Conservation (phyloP, 129 eudicot species). For the Flaveria bidentis region DNA sequence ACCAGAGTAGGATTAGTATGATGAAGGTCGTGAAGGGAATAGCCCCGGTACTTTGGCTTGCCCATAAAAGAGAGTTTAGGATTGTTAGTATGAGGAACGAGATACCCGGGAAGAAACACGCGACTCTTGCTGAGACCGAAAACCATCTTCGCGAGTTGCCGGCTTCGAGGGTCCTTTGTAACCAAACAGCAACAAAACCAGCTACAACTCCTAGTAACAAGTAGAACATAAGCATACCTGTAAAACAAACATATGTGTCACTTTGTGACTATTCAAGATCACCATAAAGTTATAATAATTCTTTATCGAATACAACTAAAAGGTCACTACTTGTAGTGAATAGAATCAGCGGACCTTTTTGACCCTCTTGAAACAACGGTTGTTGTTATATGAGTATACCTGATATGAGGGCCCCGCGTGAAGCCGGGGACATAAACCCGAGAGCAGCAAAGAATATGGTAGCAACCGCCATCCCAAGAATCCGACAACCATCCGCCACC, state of each 20-base stretch:
- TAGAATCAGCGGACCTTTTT: too few species aligned
- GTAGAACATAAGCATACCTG: constrained; percentile 44
- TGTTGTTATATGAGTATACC: constrained; percentile 21
- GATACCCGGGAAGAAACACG: constrained; percentile 42
- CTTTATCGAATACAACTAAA: too few species aligned
- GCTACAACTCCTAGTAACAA: constrained; percentile 32
- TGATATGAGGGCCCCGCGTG: constrained; percentile 42
- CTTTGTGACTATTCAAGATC: neutral
- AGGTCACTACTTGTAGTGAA: too few species aligned
- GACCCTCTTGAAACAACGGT: neutral
- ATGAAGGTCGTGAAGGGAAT: constrained; percentile 43
- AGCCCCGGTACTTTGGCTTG: constrained; percentile 39
- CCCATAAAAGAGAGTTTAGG: constrained; percentile 39
- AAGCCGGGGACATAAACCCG: constrained; percentile 51
- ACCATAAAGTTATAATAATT: too few species aligned
- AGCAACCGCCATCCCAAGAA: constrained; percentile 39
- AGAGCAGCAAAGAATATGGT: constrained; percentile 43
- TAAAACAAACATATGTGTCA: neutral
- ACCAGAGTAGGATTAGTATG: constrained; percentile 33
- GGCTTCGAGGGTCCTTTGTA: constrained; percentile 31
- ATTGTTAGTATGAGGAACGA: constrained; percentile 40
- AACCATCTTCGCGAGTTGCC: constrained; percentile 32
- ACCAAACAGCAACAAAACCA: constrained; percentile 42
- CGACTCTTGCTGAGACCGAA: constrained; percentile 31
- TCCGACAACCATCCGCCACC: constrained; percentile 46